Evolutionary conservation across 1,139 yeast species (phyloP).

Genomic region (Debaryomyces sp.): DNA sequence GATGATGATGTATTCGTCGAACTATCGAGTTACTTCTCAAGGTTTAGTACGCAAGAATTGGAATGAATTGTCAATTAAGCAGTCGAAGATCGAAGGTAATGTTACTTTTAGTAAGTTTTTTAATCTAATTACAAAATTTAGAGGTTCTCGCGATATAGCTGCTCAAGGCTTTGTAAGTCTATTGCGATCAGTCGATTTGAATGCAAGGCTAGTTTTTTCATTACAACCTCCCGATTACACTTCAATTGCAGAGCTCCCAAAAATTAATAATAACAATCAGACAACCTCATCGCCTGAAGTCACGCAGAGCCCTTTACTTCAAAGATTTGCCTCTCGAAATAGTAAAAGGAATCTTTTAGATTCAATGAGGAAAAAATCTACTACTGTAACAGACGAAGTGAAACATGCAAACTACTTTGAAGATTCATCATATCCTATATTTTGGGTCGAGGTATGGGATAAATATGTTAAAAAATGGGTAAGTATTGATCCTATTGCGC

Average conservation of each 20-base stretch:
- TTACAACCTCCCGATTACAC: slow-evolving; percentile 90
- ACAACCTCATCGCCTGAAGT: background rate
- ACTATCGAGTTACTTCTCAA: slow-evolving; percentile 53
- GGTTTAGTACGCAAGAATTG: slow-evolving; percentile 60
- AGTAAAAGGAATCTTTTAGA: slow-evolving; percentile 9
- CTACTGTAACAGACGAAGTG: background rate
- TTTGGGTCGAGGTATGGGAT: slow-evolving; percentile 97
- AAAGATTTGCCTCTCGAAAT: slow-evolving; percentile 23
- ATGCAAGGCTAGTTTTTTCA: slow-evolving; percentile 76
- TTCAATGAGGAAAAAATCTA: slow-evolving; percentile 11
- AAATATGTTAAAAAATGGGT: slow-evolving; percentile 71
- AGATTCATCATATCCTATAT: slow-evolving; percentile 62
- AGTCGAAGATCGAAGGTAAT: slow-evolving; percentile 23
- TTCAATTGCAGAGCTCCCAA: slow-evolving; percentile 24
- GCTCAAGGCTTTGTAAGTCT: slow-evolving; percentile 88
- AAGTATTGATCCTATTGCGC: slow-evolving; percentile 79
- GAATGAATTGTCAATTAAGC: slow-evolving; percentile 45
- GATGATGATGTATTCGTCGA: slow-evolving; percentile 61
- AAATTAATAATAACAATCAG: slow-evolving; percentile 10
- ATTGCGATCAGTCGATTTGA: slow-evolving; percentile 68
- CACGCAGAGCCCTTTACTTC: slow-evolving; percentile 11
- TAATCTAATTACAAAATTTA: slow-evolving; percentile 40
- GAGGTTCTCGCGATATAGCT: slow-evolving; percentile 78
- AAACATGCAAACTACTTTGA: slow-evolving; percentile 16
- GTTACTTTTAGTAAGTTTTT: slow-evolving; percentile 43